Percentiles rank a stretch among this genome's conserved stretches.
phyloP scores from a whole-genome alignment of 768 basidiomycete species.

The Dioszegia aurantiaca region DNA sequence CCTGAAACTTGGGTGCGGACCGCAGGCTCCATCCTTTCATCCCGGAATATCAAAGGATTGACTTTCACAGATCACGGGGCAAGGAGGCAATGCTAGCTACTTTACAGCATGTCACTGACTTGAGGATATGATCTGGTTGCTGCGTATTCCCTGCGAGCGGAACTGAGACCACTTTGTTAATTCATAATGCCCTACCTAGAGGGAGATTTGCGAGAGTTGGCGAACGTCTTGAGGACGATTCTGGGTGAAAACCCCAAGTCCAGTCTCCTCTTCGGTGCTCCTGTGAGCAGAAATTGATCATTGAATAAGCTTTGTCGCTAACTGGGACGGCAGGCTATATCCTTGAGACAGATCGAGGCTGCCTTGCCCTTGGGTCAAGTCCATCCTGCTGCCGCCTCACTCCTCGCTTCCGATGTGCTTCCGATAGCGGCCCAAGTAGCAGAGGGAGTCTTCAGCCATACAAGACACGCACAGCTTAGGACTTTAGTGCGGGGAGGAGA shows the following conservation, averaged over 20 bases:
- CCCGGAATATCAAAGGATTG: background rate
- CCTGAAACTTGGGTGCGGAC: no score
- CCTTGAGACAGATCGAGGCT: slow-evolving; percentile 9
- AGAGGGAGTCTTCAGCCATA: background rate
- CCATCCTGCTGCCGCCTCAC: no score
- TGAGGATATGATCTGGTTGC: no score
- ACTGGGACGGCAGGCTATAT: slow-evolving; percentile 12
- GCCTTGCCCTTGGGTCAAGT: no score
- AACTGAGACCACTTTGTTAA: no score
- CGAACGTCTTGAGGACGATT: no score
- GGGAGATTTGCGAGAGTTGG: no score
- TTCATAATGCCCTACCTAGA: no score
- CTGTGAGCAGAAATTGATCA: slow-evolving; percentile 13
- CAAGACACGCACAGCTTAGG: background rate
- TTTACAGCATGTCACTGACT: no score
- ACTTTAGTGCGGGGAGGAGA: slow-evolving; percentile 1
- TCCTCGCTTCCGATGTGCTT: slow-evolving; percentile 1
- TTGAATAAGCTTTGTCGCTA: background rate
- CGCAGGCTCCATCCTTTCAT: background rate
- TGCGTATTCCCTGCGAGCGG: no score
- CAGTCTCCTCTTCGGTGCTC: slow-evolving; percentile 25
- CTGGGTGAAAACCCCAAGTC: slow-evolving; percentile 20
- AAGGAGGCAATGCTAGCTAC: no score
- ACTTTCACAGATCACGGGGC: background rate
- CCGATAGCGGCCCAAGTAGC: slow-evolving; percentile 5